Evolutionary conservation across 352 stramenopile genomes (phyloP).

Genomic region (Phytophthora syringae): DNA sequence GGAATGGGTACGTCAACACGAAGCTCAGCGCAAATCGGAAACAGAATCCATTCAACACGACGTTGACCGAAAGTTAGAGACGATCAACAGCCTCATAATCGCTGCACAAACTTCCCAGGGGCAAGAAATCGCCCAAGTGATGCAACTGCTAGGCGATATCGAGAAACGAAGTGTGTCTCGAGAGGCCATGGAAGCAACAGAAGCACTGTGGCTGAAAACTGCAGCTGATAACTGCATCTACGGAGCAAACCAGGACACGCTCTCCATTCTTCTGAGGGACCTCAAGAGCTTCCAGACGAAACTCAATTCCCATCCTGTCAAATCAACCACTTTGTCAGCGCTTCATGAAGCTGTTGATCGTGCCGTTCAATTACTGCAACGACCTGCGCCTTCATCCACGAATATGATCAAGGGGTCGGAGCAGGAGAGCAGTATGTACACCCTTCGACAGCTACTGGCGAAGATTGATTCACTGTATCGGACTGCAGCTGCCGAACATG

Average conservation of each 20-base stretch:
- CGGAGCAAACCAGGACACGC: slow-evolving; percentile 40
- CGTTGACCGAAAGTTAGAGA: slow-evolving; percentile 32
- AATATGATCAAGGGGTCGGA: slow-evolving; percentile 7
- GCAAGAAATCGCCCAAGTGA: slow-evolving; percentile 18
- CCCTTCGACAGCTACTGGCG: slow-evolving; percentile 43
- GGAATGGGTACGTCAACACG: slow-evolving; percentile 30
- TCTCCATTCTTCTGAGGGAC: slow-evolving; percentile 40
- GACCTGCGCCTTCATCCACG: slow-evolving; percentile 18
- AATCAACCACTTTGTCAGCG: slow-evolving; percentile 28
- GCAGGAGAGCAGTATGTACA: slow-evolving; percentile 45
- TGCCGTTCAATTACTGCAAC: slow-evolving; percentile 42
- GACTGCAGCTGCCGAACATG: slow-evolving; percentile 21
- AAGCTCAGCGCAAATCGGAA: slow-evolving; percentile 8
- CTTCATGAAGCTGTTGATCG: slow-evolving; percentile 43
- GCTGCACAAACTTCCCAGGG: slow-evolving; percentile 16
- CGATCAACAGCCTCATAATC: slow-evolving; percentile 16
- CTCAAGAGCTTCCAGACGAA: slow-evolving; percentile 40
- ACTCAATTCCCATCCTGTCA: slow-evolving; percentile 28
- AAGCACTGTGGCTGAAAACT: slow-evolving; percentile 45
- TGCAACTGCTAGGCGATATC: slow-evolving; percentile 22
- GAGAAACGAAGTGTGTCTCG: slow-evolving; percentile 35
- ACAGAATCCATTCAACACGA: slow-evolving; percentile 25
- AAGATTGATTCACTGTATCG: slow-evolving; percentile 47
- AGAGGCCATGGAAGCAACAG: slow-evolving; percentile 34
- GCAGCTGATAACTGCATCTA: slow-evolving; percentile 67